Evolutionary conservation across 1,284 basidiomycete genomes (phyloP).

Genomic region (Thelephora terrestris): DNA sequence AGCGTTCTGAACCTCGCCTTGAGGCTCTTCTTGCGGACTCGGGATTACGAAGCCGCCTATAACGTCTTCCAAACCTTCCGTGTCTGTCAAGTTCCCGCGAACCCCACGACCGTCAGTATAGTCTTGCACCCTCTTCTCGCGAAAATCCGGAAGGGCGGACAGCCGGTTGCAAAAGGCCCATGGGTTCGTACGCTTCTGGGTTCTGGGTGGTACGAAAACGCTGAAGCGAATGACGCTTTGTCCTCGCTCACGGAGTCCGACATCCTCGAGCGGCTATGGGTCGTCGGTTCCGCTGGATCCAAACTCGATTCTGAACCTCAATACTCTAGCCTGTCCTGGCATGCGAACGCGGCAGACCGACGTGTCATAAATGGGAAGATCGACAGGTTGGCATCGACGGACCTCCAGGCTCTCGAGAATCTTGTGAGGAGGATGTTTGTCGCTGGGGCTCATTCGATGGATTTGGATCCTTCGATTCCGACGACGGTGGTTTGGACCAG

Average conservation of each 20-base stretch:
- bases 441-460: background rate
- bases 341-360: background rate
- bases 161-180: background rate
- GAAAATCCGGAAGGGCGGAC: background rate
- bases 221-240: background rate
- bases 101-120: slow-evolving; percentile 30
- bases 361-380: too few relatives aligned
- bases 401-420: background rate
- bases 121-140: slow-evolving; percentile 16
- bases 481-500: background rate
- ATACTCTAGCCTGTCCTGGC: background rate
- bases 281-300: background rate
- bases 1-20: slow-evolving; percentile 32
- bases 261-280: background rate
- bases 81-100: slow-evolving; percentile 21
- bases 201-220: background rate
- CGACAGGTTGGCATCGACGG: background rate
- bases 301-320: background rate
- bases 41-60: slow-evolving; percentile 38
- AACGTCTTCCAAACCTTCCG: slow-evolving; percentile 27
- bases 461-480: background rate
- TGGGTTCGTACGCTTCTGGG: background rate
- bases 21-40: slow-evolving; percentile 29
- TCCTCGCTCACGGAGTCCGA: background rate
- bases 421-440: background rate